Evolutionary conservation across 352 stramenopile genomes (phyloP), one percentile per base, ranked within the genome.

Genomic region (Phytophthora gonapodyides): DNA sequence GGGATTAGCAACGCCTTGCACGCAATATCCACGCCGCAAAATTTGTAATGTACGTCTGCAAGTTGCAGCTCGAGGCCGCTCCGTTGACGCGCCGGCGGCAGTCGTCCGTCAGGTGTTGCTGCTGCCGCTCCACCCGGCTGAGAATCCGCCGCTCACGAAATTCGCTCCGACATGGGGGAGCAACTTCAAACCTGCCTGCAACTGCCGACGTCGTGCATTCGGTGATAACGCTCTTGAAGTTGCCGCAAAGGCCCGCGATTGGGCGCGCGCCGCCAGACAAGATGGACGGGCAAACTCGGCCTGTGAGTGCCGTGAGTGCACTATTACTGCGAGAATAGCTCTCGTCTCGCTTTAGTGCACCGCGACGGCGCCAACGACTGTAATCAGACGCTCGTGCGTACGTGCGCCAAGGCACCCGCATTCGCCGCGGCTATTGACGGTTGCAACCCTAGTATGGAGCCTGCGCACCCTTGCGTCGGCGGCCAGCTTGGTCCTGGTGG

Each of bases 1-100:
- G 19, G 21, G 43, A 35, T 69, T 65, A 62, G 37, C 54, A 73
- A 73, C 33, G 58, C 41, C 59, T 68, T 73, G 52, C 36, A 69
- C 53, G 54, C 36, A 72, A 73, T 61, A 73, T 73, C 64, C 64
- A 69, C 42, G 38, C 47, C 17, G 33, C 47, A 60, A 72, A 69
- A 69, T 65, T 69, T 69, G 53, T 54, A 64, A 67, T 66, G 46
- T 17, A 47, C 58, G 57, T 31, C 33, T 37, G 31, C 56, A 31
- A 35, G 43, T 49, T 47, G 44, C 42, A 61, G 3, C 53, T 64
- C 57, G 44, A 61, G 37, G 27, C 43, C 15, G 31, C 21, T 15
- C 7, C 45, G 44, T 54, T 40, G 36, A 61, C 62, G 34, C 53
- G 44, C 40, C 11, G 10, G 21, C 38, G 21, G 35, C 9, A 17